Base-by-base conservation (phyloP, 768 basidiomycete species). In the Suillus sp. region DNA sequence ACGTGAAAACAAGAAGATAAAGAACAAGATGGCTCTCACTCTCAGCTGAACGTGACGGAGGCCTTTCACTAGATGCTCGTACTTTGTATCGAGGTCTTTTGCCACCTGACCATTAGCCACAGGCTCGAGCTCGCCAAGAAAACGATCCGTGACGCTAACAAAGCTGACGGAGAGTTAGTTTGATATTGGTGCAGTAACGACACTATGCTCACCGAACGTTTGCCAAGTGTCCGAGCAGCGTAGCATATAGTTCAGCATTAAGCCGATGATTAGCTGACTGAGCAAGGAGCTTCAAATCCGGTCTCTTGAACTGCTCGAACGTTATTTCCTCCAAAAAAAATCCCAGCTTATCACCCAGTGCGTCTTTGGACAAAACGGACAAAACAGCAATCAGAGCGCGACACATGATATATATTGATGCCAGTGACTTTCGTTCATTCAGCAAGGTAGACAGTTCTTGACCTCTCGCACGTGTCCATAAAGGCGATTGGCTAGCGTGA, bases 131-230 rank as follows among this genome's bases (percentile, higher is more conserved):
- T 96, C 95, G 1, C 83, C 82, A 58, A 95, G 76, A 73, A 96
- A 98, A 0, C 93, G 86, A 76, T 97, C 95, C 4, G 93, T 94
- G n/a, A 98, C 92, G 63, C 89, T 95, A 67, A 91, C 81, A 68
- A 98, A 98, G 59, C 95, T 93, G 62, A 8, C 20, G 45, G 53
- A 27, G 40, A 9, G 48, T 55, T 30, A 59, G 22, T 38, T 53
- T 20, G 22, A 20, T 60, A 10, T 22, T 45, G 22, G 22, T 47
- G 10, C 20, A 59, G 18, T 7, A 45, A 62, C 22, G 8, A 54
- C 11, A 1, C 18, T 6, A 64, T 14, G 22, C 32, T 37, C 66
- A 94, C 93, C 94, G 83, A 64, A 92, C 80, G 68, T 86, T 88
- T 1, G 94, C 90, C 61, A 96, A 78, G 68, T 92, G 87, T 2